Percentiles rank a stretch among this genome's conserved stretches.
Evolutionary conservation across 176 grass and related monocot genomes (phyloP).

Genomic region (Rhipidocladum racemiflorum): DNA sequence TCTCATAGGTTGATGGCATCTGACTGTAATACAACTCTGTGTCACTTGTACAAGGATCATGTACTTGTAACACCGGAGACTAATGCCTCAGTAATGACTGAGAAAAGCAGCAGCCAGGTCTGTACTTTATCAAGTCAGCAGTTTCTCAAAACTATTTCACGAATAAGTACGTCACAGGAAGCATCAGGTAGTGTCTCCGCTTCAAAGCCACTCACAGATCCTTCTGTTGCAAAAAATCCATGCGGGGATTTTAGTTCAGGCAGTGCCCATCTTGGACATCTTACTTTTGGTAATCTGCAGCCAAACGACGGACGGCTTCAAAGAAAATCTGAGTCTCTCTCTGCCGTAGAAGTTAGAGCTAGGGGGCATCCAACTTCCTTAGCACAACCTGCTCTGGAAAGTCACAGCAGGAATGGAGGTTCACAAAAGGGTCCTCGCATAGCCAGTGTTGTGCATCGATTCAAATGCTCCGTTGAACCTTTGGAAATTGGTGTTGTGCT

Average conservation of each 20-base stretch:
- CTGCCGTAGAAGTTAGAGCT: constrained; percentile 28
- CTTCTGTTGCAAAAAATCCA: constrained; percentile 13
- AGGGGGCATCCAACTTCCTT: constrained; percentile 33
- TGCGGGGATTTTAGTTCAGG: constrained; percentile 21
- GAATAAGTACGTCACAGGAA: constrained; percentile 35
- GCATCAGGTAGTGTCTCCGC: constrained; percentile 27
- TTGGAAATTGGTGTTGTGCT: constrained; percentile 72
- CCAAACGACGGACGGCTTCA: constrained; percentile 34
- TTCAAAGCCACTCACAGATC: constrained; percentile 28
- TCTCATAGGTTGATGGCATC: constrained; percentile 35
- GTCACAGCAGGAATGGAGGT: constrained; percentile 49
- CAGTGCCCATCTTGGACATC: constrained; percentile 30
- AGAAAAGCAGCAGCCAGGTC: constrained; percentile 41
- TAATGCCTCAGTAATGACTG: constrained; percentile 36
- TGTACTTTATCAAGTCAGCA: constrained; percentile 23
- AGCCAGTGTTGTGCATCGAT: constrained; percentile 76
- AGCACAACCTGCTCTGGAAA: constrained; percentile 40
- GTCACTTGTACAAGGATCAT: constrained; percentile 50
- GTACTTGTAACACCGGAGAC: constrained; percentile 30
- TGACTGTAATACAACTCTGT: constrained; percentile 40
- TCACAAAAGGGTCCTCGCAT: constrained; percentile 72
- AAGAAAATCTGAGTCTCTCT: constrained; percentile 30
- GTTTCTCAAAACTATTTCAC: constrained; percentile 35
- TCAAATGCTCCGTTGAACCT: constrained; percentile 74
- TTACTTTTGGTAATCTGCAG: constrained; percentile 26